These are phyloP conservation scores for Posidonia australis DNA, from an alignment of 106 monocot species.

Conservation along the genomic window DNA sequence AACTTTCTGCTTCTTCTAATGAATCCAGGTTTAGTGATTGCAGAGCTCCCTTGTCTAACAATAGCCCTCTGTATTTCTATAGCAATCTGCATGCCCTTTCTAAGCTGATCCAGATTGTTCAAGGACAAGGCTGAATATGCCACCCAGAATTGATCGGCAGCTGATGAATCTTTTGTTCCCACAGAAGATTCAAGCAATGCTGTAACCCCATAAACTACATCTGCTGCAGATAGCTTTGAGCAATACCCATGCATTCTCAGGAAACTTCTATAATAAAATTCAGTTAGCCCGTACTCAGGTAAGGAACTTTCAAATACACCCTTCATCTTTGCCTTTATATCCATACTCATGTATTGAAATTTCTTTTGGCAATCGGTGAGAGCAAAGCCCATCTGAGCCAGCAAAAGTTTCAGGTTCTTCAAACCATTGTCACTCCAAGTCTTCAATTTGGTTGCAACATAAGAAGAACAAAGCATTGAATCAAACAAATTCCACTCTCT, in stretches of 20 bases:
- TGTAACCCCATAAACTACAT: conserved; percentile 88
- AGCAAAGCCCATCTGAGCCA: conserved; percentile 87
- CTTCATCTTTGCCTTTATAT: conserved; percentile 76
- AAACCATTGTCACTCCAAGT: conserved; percentile 94
- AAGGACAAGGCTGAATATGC: conserved; percentile 76
- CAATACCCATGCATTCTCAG: conserved; percentile 66
- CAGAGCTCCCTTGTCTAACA: conserved; percentile 82
- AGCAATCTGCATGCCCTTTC: conserved; percentile 83
- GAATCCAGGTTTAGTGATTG: conserved; percentile 82
- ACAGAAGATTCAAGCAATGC: conserved; percentile 64
- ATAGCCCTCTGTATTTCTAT: conserved; percentile 88
- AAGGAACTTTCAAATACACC: conserved; percentile 69
- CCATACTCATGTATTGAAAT: conserved; percentile 94
- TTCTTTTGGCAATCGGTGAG: conserved; percentile 88
- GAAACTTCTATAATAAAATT: conserved; percentile 83
- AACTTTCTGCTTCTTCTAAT: conserved; percentile 81
- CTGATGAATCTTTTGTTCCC: conserved; percentile 31
- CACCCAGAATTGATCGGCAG: conserved; percentile 69
- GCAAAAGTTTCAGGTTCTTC: conserved; percentile 81
- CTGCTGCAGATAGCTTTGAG: conserved; percentile 82
- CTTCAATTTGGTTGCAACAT: conserved; percentile 83
- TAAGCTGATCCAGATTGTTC: conserved; percentile 52
- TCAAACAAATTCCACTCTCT: conserved; percentile 90
- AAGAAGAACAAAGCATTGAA: conserved; percentile 93
- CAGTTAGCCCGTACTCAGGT: conserved; percentile 80